A percentile compares a stretch with the other conserved stretches of the same genome.
Conservation (phyloP, 768 basidiomycete species). For the Tylopilus sp. region DNA sequence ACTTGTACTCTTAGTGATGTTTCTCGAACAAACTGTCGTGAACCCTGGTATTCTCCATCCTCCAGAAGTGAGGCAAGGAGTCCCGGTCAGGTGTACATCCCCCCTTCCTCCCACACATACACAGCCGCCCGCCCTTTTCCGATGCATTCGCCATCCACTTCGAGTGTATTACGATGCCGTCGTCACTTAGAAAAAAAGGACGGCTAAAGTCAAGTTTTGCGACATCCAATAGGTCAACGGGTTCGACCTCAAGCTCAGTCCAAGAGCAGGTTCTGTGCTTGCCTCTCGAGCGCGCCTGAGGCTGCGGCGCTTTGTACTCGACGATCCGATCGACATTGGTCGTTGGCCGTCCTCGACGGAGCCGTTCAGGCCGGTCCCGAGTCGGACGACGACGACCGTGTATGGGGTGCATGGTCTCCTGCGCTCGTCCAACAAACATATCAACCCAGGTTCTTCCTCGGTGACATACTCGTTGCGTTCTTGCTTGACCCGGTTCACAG, state of each 20-base stretch:
- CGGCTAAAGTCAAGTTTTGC: neutral
- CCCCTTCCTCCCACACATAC: no score
- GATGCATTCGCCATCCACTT: neutral
- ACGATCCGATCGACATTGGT: neutral
- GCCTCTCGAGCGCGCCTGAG: neutral
- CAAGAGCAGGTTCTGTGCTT: neutral
- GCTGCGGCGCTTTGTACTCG: neutral
- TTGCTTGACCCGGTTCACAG: neutral
- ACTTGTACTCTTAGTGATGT: no score
- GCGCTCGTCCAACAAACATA: neutral
- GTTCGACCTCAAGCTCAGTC: neutral
- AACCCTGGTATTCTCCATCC: no score
- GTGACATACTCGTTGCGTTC: neutral
- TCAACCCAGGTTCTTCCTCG: neutral
- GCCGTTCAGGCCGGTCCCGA: neutral
- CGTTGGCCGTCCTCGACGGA: neutral
- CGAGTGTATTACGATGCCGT: neutral
- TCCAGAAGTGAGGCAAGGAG: conserved; percentile 36
- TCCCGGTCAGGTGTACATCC: neutral
- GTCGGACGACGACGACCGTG: neutral
- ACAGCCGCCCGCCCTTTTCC: neutral
- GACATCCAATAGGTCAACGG: neutral
- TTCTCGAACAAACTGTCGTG: no score
- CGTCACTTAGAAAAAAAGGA: neutral
- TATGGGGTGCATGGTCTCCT: neutral